phyloP scores from a whole-genome alignment of 345 rosid genomes.

The Gossypium australe region DNA sequence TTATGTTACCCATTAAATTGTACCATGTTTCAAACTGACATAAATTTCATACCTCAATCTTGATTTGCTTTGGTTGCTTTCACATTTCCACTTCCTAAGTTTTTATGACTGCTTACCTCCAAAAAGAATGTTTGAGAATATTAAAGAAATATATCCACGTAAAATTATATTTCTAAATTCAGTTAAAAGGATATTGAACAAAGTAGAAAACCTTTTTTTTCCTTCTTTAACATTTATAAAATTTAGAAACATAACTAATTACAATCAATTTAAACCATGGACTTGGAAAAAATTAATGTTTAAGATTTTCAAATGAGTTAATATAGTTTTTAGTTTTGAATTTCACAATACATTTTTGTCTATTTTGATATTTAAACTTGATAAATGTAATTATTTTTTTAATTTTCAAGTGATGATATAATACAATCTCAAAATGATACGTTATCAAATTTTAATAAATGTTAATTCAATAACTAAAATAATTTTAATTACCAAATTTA shows the following conservation, averaged over 20 bases:
- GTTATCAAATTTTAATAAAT: no score
- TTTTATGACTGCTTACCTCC: background rate
- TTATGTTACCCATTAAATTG: conserved; percentile 1
- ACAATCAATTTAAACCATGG: background rate
- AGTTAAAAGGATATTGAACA: background rate
- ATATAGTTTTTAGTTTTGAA: no score
- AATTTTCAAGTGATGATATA: no score
- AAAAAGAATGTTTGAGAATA: background rate
- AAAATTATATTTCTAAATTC: background rate
- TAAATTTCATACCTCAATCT: background rate
- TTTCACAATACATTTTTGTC: no score
- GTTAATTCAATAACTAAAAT: no score
- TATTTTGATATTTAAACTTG: no score
- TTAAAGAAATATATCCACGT: background rate
- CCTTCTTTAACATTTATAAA: background rate
- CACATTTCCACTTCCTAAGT: background rate
- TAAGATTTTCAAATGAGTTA: background rate
- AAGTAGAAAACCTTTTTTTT: background rate
- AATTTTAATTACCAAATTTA: no score
- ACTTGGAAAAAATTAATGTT: background rate
- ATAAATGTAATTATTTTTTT: no score
- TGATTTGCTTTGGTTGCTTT: background rate
- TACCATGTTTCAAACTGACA: background rate
- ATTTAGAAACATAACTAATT: background rate
- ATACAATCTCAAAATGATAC: no score